Evolutionary conservation across 2,329 filamentous ascomycete species (phyloP).

Genomic region (Chrysoporthe puriensis): DNA sequence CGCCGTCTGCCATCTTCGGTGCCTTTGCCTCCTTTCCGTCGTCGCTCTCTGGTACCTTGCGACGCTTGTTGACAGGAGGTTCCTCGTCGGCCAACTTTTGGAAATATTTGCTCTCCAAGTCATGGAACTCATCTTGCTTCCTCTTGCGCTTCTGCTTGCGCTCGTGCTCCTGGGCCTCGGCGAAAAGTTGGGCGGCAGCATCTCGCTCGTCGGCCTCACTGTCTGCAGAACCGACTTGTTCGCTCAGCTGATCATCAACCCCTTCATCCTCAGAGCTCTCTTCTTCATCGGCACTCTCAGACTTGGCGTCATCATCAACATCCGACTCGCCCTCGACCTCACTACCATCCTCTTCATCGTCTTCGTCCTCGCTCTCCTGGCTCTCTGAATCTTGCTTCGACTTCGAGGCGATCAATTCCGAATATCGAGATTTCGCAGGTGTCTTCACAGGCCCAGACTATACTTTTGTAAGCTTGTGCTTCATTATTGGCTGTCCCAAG

Average conservation of each 20-base stretch:
- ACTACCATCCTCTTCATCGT: slow-evolving; percentile 32
- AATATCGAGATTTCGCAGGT: slow-evolving; percentile 51
- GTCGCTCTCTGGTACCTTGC: slow-evolving; percentile 43
- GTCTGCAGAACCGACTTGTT: slow-evolving; percentile 33
- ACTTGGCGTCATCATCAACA: slow-evolving; percentile 32
- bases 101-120: slow-evolving; percentile 73
- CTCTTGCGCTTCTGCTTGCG: slow-evolving; percentile 66
- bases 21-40: slow-evolving; percentile 52
- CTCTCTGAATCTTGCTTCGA: slow-evolving; percentile 33
- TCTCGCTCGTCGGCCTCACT: slow-evolving; percentile 38
- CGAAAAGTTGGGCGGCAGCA: slow-evolving; percentile 39
- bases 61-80: slow-evolving; percentile 55
- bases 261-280: slow-evolving; percentile 44
- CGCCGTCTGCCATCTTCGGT: slow-evolving; percentile 43
- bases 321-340: slow-evolving; percentile 34
- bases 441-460: slow-evolving; percentile 57
- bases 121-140: slow-evolving; percentile 65
- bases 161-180: slow-evolving; percentile 45
- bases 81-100: slow-evolving; percentile 64
- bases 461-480: slow-evolving; percentile 5
- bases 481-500: not conserved
- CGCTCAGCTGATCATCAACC: slow-evolving; percentile 41
- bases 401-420: slow-evolving; percentile 39
- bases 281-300: slow-evolving; percentile 50
- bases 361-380: slow-evolving; percentile 31